Evolutionary conservation across 1,284 basidiomycete genomes (phyloP), one percentile per base, ranked within the genome.

Genomic region (Boletus smithii): DNA sequence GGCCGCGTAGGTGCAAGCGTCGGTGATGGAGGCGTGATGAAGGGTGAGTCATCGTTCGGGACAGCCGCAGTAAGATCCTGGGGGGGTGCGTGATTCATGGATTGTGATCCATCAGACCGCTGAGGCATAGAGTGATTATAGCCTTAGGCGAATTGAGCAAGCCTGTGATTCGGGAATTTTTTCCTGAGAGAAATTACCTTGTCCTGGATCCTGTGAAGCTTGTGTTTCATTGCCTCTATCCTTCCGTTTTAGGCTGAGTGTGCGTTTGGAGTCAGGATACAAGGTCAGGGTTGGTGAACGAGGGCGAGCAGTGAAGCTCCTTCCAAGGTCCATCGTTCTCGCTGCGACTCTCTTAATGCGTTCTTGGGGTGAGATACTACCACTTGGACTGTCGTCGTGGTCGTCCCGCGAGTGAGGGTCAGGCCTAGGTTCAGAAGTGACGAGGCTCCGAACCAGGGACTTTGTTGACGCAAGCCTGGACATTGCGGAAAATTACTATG

Each of bases 1-100:
- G 79, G 73, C 26, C 76, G 72, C 30, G 58, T 58, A 8, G 73
- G 66, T 3, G 59, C 55, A 35, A 74, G 62, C 9, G 76, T 73
- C 10, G 85, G 86, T 10, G 85, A 88, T 26, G 75, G 80, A 22
- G 88, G 85, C 3, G 74, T 76, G 46, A 90, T 86, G 59, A 89
- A 89, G 3, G 87, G 87, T 23, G 85, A 87, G 54, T 89, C 86
- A 51, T 87, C 82, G n/a, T 61, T 56, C 22, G 51, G 31, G 29
- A 55, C 48, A 20, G 55, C 51, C 55, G 40, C 56, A 44, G 41
- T 49, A 22, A 46, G 23, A 48, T 42, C 34, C 23, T 42, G 48
- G 43, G 50, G 22, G 34, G 39, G n/a, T 43, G 42, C 18, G 30
- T 42, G 42, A 63, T 54, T 24, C 36, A 50, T 30, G 18, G 29